A percentile compares a stretch with the other conserved stretches of the same genome.
Conservation (phyloP, 2,329 filamentous ascomycete species). For the Cadophora gregata region DNA sequence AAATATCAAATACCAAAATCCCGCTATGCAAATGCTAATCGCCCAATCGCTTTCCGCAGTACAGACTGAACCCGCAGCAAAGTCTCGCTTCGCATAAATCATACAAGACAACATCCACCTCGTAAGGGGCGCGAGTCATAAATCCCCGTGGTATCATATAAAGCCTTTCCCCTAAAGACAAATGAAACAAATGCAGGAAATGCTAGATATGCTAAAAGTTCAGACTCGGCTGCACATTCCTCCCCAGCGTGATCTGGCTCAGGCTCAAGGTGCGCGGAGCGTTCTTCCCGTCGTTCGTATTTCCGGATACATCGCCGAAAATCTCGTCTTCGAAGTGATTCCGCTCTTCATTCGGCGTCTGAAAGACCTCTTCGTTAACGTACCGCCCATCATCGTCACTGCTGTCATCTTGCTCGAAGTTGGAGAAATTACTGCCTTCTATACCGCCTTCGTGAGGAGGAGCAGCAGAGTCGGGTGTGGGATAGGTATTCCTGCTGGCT, state of each 20-base stretch:
- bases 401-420: slow-evolving; percentile 42
- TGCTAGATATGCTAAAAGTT: slow-evolving; percentile 3
- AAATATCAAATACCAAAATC: background rate
- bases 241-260: slow-evolving; percentile 60
- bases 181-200: slow-evolving; percentile 5
- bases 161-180: slow-evolving; percentile 13
- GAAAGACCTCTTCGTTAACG: slow-evolving; percentile 55
- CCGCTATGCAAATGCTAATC: slow-evolving; percentile 13
- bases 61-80: slow-evolving; percentile 3
- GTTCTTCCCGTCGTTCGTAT: slow-evolving; percentile 47
- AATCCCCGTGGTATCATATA: slow-evolving; percentile 15
- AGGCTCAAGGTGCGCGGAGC: slow-evolving; percentile 70
- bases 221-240: slow-evolving; percentile 18
- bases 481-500: slow-evolving; percentile 23
- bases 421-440: slow-evolving; percentile 29
- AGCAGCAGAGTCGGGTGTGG: slow-evolving; percentile 25
- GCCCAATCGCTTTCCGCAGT: background rate
- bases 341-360: slow-evolving; percentile 57
- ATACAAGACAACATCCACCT: slow-evolving; percentile 10
- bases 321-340: slow-evolving; percentile 50
- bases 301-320: slow-evolving; percentile 46
- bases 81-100: slow-evolving; percentile 17
- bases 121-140: slow-evolving; percentile 5
- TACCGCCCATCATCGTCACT: slow-evolving; percentile 41
- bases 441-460: slow-evolving; percentile 12